Base-by-base conservation (phyloP, 2,329 filamentous ascomycete genomes). In the Esteya vermicola region DNA sequence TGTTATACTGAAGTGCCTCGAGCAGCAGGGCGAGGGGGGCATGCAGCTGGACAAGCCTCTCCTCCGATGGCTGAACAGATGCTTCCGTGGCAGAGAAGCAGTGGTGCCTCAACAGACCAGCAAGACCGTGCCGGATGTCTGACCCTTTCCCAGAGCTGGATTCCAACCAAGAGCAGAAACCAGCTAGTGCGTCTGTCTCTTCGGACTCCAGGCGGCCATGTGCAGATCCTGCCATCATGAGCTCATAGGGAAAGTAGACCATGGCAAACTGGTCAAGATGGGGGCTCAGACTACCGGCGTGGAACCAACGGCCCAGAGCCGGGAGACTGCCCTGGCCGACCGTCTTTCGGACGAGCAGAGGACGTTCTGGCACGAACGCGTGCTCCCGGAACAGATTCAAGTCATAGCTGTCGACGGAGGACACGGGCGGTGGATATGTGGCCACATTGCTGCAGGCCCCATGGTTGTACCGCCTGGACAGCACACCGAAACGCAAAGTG, bases 21-120 rank as follows among this genome's bases (percentile, higher is more conserved):
- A 80, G 57, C 35, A 93, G 73, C 26, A 89, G 65, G 28, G 62
- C 63, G 0, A 93, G 59, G 0, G 78, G 73, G 1, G 75, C 75
- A 21, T 72, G 52, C 34, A 82, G 64, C 37, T 69, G 69, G 22
- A 67, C 52, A 76, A 84, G 23, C 19, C n/a, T 34, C 50, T 57
- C 37, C 13, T 12, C 27, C 9, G 57, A 46, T 8, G 38, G 39
- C n/a, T 2, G 36, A 33, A 26, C n/a, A 13, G 9, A 23, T 9
- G 21, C 28, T 12, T 30, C n/a, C n/a, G 4, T 12, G 5, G 9
- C 26, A 5, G 26, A 16, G 5, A 9, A 12, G n/a, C 19, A 10
- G 33, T 42, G 38, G 27, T 45, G 36, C 2, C 28, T 13, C 12
- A 50, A 30, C 0, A 49, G 43, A 13, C 41, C 31, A 9, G 46